Evolutionary conservation across 495 filamentous ascomycete species (phyloP), one percentile per base, ranked within the genome.

Genomic region (Antarctomyces pellizariae): DNA sequence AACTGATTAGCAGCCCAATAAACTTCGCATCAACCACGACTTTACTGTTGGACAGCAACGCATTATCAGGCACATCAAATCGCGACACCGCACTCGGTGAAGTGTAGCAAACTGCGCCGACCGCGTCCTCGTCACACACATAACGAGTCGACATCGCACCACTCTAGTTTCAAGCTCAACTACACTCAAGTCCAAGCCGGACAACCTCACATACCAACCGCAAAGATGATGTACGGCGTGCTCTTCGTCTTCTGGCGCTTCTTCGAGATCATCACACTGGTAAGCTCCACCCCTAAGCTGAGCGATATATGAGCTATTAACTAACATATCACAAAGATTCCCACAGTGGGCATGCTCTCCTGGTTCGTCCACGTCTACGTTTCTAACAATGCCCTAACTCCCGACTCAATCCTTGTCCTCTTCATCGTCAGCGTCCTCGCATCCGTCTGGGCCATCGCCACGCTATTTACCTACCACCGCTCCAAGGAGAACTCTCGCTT

Each of bases 351-450:
- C 53, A 84, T 92, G 64, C 62, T 90, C 41, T 62, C 74, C 43
- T 90, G 65, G 39, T 89, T 91, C 45, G 74, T 92, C 41, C 44
- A 84, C 50, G 58, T 60, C 44, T 82, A 69, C 53, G 54, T 67
- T 33, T 51, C 62, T 33, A 46, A 52, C 34, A 80, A 86, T 55
- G 38, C 50, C 33, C 62, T 90, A 28, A 84, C 77, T 7, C 82
- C 82, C 1, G 46, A 55, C 36, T 75, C 69, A 53, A 71, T 89
- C 50, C 69, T 92, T 13, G 59, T 89, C 33, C 68, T 92, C 36
- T 92, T 92, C 67, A 91, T 92, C 51, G 68, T 75, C 44, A 72
- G 71, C 21, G 70, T 77, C 2, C 62, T 92, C 24, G 82, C 62
- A 8, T 54, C 64, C 16, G 76, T 69, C 42, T 92, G 80, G 80